Evolutionary conservation across 2,329 filamentous ascomycete species (phyloP), one percentile per base, ranked within the genome.

Genomic region (Scytalidium lignicola): DNA sequence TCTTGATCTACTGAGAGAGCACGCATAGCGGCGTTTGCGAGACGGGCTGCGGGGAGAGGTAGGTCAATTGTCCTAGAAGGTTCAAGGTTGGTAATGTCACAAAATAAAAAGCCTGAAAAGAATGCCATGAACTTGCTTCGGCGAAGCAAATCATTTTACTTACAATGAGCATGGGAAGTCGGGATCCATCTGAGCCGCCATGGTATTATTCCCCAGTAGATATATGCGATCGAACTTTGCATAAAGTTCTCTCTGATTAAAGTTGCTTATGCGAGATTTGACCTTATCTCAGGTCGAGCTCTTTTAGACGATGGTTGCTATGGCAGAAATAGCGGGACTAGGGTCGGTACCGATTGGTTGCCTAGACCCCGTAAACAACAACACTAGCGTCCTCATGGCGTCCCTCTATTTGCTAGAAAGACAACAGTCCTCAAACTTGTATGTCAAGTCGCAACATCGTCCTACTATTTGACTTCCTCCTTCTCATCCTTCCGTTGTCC

Each of bases 1-100:
- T 99, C 93, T 53, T 84, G 79, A 70, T 99, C 93, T 58, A 97
- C 91, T 51, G 84, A 75, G 41, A 97, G 78, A 37, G 90, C 81
- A 58, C 80, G 79, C 29, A 88, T 77, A 41, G 92, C 90, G 43
- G 86, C 82, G 43, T 76, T 77, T 46, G 92, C 90, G 43, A 96
- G 82, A 54, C 88, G 85, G 29, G 83, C 67, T 39, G 84, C 88
- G 18, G 91, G 91, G 64, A 97, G 86, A 41, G 93, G 92, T 51
- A 62, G 56, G 51, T 60, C 58, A 52, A 63, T 55, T 41, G 51
- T 55, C 37, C 60, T 66, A 46, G 19, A 28, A 41, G 44, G 20
- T 17, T 5, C n/a, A 40, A 20, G 23, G 28, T 48, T 32, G 45
- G 47, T 26, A 23, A 21, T 22, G 41, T 37, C 13, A 28, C 7